Evolutionary conservation across 2,329 filamentous ascomycete species (phyloP).

Genomic region (Chaetomium strumarium): DNA sequence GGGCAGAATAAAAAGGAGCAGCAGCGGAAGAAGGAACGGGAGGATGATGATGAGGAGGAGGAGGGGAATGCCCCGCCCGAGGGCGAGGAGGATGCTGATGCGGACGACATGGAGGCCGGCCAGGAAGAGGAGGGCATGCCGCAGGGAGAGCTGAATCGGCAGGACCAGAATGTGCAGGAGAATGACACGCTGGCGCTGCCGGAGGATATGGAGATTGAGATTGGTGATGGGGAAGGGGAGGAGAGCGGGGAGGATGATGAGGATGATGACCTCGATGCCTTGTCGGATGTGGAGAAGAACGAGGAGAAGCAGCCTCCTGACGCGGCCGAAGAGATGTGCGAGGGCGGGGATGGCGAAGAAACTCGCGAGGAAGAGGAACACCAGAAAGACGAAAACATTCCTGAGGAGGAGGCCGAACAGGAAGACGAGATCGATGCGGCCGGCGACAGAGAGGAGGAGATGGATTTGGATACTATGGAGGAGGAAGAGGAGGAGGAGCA

Average conservation of each 20-base stretch:
- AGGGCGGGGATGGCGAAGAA: constrained; percentile 33
- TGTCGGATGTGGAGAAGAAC: constrained; percentile 41
- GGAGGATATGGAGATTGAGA: constrained; percentile 82
- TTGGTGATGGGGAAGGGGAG: constrained; percentile 47
- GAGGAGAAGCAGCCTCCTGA: constrained; percentile 26
- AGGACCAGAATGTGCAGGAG: constrained; percentile 73
- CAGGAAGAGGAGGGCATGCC: constrained; percentile 53
- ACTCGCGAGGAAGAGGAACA: constrained; percentile 46
- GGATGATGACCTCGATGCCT: constrained; percentile 53
- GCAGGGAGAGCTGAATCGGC: constrained; percentile 52
- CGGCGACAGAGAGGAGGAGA: constrained; percentile 37
- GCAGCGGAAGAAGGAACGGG: constrained; percentile 43
- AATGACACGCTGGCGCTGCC: constrained; percentile 77
- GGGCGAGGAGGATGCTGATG: constrained; percentile 36
- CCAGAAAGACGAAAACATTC: constrained; percentile 43
- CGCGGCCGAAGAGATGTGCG: constrained; percentile 31
- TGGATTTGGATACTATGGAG: constrained; percentile 34
- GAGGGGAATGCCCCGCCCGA: constrained; percentile 33
- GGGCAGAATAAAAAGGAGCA: constrained; percentile 47
- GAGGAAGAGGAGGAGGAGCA: constrained; percentile 33
- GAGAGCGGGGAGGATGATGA: constrained; percentile 46
- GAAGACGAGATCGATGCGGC: constrained; percentile 37
- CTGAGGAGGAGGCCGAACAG: constrained; percentile 43
- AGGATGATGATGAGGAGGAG: constrained; percentile 42
- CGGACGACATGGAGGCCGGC: constrained; percentile 52